Evolutionary conservation across 345 rosid genomes (phyloP).

Genomic region (Brassica cretica): DNA sequence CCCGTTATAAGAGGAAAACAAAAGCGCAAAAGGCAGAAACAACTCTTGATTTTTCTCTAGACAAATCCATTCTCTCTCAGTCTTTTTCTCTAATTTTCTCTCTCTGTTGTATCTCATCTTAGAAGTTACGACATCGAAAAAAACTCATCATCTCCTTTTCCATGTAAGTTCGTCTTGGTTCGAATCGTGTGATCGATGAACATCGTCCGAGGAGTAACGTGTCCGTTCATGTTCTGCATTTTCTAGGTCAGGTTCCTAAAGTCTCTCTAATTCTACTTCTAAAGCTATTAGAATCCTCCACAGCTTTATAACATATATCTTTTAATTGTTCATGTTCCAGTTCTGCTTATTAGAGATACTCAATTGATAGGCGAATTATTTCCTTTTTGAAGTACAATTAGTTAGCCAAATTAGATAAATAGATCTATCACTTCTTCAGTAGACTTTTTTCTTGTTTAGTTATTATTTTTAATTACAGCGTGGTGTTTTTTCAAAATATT

Average conservation of each 20-base stretch:
- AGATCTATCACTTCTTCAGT: slow-evolving; percentile 13
- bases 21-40: slow-evolving; percentile 27
- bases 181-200: slow-evolving; percentile 23
- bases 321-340: background rate
- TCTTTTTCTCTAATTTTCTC: slow-evolving; percentile 11
- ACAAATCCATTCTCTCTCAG: slow-evolving; percentile 22
- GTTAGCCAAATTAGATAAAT: background rate
- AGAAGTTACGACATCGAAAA: slow-evolving; percentile 24
- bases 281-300: background rate
- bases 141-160: slow-evolving; percentile 19
- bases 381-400: background rate
- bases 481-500: background rate
- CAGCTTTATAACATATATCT: background rate
- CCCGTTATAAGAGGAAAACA: slow-evolving; percentile 18
- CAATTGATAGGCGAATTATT: background rate
- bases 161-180: background rate
- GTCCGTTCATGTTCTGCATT: slow-evolving; percentile 3
- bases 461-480: background rate
- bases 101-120: slow-evolving; percentile 10
- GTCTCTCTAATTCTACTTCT: slow-evolving; percentile 9
- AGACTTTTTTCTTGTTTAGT: background rate
- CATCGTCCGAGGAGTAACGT: slow-evolving; percentile 5
- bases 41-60: slow-evolving; percentile 23
- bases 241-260: slow-evolving; percentile 11
- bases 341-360: slow-evolving; percentile 1